phyloP scores from a whole-genome alignment of 2,329 filamentous ascomycete genomes.

The Fusarium beomiforme region DNA sequence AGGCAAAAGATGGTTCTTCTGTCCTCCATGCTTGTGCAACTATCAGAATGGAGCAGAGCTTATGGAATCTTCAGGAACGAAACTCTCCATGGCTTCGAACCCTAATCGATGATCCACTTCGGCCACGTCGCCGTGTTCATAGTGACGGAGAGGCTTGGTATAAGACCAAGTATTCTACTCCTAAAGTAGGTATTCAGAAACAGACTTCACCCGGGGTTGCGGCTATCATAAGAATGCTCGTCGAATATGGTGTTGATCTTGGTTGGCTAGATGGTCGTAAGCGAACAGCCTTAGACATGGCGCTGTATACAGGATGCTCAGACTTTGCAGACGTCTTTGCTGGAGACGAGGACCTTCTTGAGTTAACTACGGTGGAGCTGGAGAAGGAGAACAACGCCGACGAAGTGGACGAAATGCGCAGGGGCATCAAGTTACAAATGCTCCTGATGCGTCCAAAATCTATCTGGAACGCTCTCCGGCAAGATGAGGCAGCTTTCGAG shows the following conservation, averaged over 20 bases:
- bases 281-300: slow-evolving; percentile 26
- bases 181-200: neutral
- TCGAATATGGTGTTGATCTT: neutral
- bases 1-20: neutral
- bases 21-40: slow-evolving; percentile 34
- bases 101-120: neutral
- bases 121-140: neutral
- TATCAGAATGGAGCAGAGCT: slow-evolving; percentile 5
- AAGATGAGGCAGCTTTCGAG: neutral
- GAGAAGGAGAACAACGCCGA: neutral
- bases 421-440: slow-evolving; percentile 20
- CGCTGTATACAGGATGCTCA: slow-evolving; percentile 9
- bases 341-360: slow-evolving; percentile 7
- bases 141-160: neutral
- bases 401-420: neutral
- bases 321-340: slow-evolving; percentile 22
- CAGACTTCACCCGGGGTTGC: neutral
- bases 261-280: neutral
- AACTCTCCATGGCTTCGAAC: neutral
- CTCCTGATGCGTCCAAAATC: slow-evolving; percentile 13
- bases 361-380: neutral
- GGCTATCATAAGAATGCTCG: slow-evolving; percentile 19
- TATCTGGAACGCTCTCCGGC: neutral
- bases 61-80: slow-evolving; percentile 10
- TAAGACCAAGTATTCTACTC: neutral